Evolutionary conservation across 2,329 filamentous ascomycete genomes (phyloP).

Genomic region (Sporothrix schenckii): DNA sequence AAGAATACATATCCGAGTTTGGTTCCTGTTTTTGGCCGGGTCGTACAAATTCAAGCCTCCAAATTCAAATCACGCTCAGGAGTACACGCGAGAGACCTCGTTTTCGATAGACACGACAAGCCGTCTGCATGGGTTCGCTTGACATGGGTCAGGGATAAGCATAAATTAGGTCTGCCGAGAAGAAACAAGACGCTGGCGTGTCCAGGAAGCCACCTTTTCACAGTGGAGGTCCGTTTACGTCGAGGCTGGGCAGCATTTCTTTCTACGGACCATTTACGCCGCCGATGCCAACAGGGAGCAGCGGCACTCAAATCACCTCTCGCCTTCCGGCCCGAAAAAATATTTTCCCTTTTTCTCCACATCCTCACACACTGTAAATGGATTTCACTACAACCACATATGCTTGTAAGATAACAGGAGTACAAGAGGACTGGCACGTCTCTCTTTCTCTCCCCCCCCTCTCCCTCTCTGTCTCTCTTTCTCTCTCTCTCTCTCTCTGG

Average conservation of each 20-base stretch:
- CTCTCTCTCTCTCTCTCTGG: neutral
- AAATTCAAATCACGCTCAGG: neutral
- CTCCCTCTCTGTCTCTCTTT: no score
- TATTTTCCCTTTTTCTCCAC: neutral
- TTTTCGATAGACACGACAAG: conserved; percentile 19
- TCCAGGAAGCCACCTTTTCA: neutral
- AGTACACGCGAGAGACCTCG: conserved; percentile 2
- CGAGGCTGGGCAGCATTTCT: neutral
- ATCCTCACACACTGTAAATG: neutral
- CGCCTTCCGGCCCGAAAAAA: neutral
- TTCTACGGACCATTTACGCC: neutral
- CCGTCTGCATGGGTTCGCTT: neutral
- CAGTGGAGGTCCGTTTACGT: neutral
- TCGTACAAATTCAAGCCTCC: neutral
- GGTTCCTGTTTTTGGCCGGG: neutral
- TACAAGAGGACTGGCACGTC: neutral
- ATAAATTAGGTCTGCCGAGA: neutral
- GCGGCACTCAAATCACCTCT: neutral
- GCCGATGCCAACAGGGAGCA: neutral
- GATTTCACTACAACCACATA: neutral
- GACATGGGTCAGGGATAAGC: neutral
- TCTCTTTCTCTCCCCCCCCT: no score
- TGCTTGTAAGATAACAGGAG: neutral
- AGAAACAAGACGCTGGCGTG: neutral
- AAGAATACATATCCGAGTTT: neutral